Base-by-base conservation (phyloP, 345 rosid genomes). In the Eucalyptus marginata region DNA sequence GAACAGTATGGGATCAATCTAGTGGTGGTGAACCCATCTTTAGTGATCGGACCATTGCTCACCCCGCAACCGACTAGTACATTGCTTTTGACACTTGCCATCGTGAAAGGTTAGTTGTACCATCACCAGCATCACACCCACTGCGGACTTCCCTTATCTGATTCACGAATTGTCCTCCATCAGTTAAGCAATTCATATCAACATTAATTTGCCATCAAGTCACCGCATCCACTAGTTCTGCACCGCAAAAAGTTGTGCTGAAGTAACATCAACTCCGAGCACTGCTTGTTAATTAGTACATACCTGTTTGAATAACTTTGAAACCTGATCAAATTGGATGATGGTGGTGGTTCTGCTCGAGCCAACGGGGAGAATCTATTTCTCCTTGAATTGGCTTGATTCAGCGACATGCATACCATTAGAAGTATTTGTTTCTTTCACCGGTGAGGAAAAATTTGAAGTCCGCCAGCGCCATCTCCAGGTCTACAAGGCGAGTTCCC, bases 1-100 rank as follows among this genome's bases (percentile, higher is more conserved):
- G 81, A 92, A 52, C 97, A 98, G 87, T 92, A 66, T 76, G 98
- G 96, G 46, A 88, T 98, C 36, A 93, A 96, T 88, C 91, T 97
- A 56, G 98, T 97, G 85, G 98, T 95, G 40, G 96, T 96, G 62
- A 98, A 97, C 86, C 99, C 99, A 13, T 96, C 98, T 3, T 93
- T 94, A 89, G 97, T 96, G 29, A 95, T 97, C 62, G 99, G 99
- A 90, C 98, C 98, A 31, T 87, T 95, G 90, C 97, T 97, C 62
- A 91, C 97, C 14, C 98, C 98, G 8, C 95, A 97, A 68, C 98
- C 99, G 2, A 95, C 97, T 24, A 98, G 98, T 46, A 91, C 99
- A 33, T 91, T 98, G 58, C 94, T 94, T 17, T 40, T 93, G 52
- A 93, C 93, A 27, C 93, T 96, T 7, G 88, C 94, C 80, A 88